phyloP scores from a whole-genome alignment of 768 basidiomycete genomes.

The Mycena rosella region DNA sequence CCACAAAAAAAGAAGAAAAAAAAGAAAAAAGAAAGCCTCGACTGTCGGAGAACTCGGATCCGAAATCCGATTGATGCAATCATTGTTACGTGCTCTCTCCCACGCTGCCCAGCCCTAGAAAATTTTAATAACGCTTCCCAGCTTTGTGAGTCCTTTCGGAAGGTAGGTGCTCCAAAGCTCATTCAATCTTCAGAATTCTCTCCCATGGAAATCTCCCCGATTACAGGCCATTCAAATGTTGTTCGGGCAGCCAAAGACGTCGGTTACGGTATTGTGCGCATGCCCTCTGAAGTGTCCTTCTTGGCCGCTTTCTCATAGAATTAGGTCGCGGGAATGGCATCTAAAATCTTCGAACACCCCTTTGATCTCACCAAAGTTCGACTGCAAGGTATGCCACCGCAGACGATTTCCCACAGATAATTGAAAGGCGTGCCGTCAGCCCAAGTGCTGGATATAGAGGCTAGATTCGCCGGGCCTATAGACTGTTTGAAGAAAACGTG shows the following conservation, averaged over 20 bases:
- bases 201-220: not conserved
- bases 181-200: not conserved
- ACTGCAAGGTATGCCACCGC: constrained; percentile 62
- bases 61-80: too few relatives aligned
- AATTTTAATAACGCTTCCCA: too few relatives aligned
- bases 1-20: too few relatives aligned
- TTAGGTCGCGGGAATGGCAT: constrained; percentile 84
- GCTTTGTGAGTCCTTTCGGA: not conserved
- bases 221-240: constrained; percentile 1
- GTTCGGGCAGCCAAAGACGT: constrained; percentile 58
- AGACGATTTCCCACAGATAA: not conserved
- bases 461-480: constrained; percentile 82
- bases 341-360: constrained; percentile 93
- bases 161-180: not conserved
- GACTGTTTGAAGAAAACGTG: constrained; percentile 91
- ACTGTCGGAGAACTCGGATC: too few relatives aligned
- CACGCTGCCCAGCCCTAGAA: too few relatives aligned
- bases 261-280: constrained; percentile 61
- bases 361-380: constrained; percentile 94
- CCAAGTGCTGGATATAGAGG: constrained; percentile 78
- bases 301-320: constrained; percentile 15
- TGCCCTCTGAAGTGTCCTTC: not conserved
- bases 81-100: too few relatives aligned
- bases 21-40: too few relatives aligned
- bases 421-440: constrained; percentile 39